Evolutionary conservation across 495 filamentous ascomycete genomes (phyloP).

Genomic region (Aspergillus diversus): DNA sequence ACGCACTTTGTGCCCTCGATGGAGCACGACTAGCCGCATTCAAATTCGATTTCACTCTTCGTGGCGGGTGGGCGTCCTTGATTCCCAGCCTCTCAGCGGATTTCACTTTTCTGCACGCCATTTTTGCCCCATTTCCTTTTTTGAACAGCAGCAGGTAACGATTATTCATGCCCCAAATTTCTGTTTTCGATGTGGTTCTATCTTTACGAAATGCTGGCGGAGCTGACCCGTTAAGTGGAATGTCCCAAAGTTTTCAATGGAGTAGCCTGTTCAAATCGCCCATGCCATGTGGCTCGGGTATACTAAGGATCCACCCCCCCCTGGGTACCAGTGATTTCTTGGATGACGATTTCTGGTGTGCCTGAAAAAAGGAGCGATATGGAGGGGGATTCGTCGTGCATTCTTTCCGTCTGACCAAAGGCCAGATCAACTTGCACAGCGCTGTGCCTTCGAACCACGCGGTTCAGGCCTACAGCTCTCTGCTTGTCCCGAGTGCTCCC

Average conservation of each 20-base stretch:
- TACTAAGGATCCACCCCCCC: conserved; percentile 15
- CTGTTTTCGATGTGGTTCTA: conserved; percentile 1
- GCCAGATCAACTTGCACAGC: not conserved
- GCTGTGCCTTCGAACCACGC: conserved; percentile 14
- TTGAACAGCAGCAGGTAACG: not conserved
- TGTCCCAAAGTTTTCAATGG: conserved; percentile 1
- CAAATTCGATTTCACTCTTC: conserved; percentile 12
- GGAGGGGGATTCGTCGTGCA: not conserved
- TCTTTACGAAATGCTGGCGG: conserved; percentile 8
- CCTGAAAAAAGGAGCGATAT: not conserved
- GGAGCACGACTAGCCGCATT: conserved; percentile 5
- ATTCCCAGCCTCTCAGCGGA: not conserved
- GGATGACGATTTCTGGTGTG: conserved; percentile 1
- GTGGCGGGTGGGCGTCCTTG: conserved; percentile 9
- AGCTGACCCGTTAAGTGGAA: not conserved
- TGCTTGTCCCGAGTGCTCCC: conserved; percentile 20
- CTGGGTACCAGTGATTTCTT: not conserved
- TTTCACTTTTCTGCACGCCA: not conserved
- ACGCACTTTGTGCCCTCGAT: not conserved
- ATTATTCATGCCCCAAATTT: not conserved
- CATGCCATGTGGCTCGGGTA: conserved; percentile 27
- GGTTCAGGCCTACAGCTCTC: conserved; percentile 10
- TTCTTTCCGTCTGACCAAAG: not conserved
- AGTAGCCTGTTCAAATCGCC: not conserved
- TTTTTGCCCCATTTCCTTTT: conserved; percentile 11